Percentiles rank a stretch among this genome's conserved stretches.
These are phyloP conservation scores for Geranomyces michiganensis DNA, from an alignment of 192 early-diverging fungal genomes.

Conservation along the genomic window DNA sequence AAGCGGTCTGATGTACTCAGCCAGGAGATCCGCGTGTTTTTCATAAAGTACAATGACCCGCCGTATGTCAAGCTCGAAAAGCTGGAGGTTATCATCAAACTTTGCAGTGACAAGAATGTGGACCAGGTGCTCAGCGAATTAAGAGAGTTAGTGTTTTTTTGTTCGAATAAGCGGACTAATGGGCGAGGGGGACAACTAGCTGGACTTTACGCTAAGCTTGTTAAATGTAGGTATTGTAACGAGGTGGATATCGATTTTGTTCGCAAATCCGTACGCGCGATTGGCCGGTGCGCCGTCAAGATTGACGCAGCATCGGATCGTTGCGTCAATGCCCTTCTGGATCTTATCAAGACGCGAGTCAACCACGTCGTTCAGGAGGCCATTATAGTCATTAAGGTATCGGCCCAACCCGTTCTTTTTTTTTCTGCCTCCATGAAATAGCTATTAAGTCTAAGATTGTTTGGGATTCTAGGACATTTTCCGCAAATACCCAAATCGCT, in stretches of 20 bases:
- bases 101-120: conserved; percentile 83
- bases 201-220: conserved; percentile 10
- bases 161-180: too few relatives aligned
- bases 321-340: conserved; percentile 84
- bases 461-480: conserved; percentile 74
- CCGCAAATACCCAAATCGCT: conserved; percentile 88
- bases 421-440: too few relatives aligned
- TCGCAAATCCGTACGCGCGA: conserved; percentile 82
- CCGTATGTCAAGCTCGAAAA: conserved; percentile 97
- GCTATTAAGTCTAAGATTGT: too few relatives aligned
- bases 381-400: conserved; percentile 86
- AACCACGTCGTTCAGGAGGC: conserved; percentile 92
- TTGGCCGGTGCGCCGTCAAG: conserved; percentile 91
- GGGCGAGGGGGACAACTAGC: too few relatives aligned
- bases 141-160: conserved; percentile 78
- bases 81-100: conserved; percentile 88
- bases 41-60: conserved; percentile 98
- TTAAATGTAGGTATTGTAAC: conserved; percentile 73
- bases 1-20: conserved; percentile 80
- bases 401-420: too few relatives aligned
- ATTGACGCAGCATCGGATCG: conserved; percentile 84
- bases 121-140: conserved; percentile 93
- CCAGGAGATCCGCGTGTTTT: conserved; percentile 96
- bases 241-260: conserved; percentile 99
- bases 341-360: conserved; percentile 85